These are phyloP conservation scores for Penicillium sumatraense DNA, from an alignment of 2,329 filamentous ascomycete species.

Conservation along the genomic window DNA sequence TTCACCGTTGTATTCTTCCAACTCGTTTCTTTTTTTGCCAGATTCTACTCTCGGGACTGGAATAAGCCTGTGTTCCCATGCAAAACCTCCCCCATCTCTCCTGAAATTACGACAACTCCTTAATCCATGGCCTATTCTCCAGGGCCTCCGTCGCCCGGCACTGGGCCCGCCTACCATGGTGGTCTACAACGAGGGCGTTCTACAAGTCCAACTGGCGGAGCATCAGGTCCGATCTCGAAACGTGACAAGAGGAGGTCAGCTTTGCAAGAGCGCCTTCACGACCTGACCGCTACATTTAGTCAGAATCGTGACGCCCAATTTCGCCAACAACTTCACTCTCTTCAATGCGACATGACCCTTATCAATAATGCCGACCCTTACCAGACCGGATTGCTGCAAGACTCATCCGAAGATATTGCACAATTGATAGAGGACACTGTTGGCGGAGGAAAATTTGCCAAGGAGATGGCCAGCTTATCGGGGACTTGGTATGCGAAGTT, in stretches of 20 bases:
- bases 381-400: constrained; percentile 68
- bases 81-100: not conserved
- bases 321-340: constrained; percentile 83
- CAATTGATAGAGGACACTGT: constrained; percentile 63
- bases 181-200: constrained; percentile 26
- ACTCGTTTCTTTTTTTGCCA: not conserved
- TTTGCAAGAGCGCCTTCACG: constrained; percentile 76
- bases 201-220: constrained; percentile 36
- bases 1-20: not conserved
- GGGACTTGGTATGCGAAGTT: constrained; percentile 86
- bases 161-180: constrained; percentile 21
- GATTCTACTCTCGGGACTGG: not conserved
- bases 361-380: constrained; percentile 87
- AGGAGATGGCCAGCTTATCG: constrained; percentile 67
- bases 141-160: constrained; percentile 21
- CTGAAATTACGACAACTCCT: not conserved
- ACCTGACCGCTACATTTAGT: constrained; percentile 76
- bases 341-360: constrained; percentile 88
- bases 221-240: constrained; percentile 66
- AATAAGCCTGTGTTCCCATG: not conserved
- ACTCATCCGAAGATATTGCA: constrained; percentile 67
- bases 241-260: constrained; percentile 86
- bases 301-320: constrained; percentile 83
- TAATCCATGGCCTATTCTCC: constrained; percentile 28
- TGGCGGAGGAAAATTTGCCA: constrained; percentile 65